Conservation (phyloP, 2,329 filamentous ascomycete genomes). For the Aurifilum marmelostoma region DNA sequence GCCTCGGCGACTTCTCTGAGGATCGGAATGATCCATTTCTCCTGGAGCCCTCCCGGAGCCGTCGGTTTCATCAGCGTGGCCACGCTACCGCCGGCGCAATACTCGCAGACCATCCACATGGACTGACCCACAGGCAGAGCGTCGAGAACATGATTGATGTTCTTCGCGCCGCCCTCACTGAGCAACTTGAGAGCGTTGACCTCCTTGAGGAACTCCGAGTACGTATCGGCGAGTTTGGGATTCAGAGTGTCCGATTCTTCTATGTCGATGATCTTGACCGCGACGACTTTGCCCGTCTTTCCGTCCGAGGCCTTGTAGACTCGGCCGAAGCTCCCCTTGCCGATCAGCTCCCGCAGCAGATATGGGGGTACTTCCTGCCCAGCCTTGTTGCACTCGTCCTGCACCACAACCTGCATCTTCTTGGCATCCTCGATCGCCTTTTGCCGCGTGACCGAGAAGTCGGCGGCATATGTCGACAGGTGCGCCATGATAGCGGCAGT, state of each 20-base stretch:
- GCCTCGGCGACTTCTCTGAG: constrained; percentile 68
- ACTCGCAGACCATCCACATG: constrained; percentile 88
- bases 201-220: constrained; percentile 71
- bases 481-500: constrained; percentile 41
- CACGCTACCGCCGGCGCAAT: constrained; percentile 83
- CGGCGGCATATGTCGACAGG: constrained; percentile 47
- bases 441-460: constrained; percentile 53
- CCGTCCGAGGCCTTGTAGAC: constrained; percentile 67
- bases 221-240: constrained; percentile 67
- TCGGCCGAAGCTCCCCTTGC: constrained; percentile 74
- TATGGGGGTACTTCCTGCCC: constrained; percentile 67
- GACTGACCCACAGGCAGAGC: constrained; percentile 76
- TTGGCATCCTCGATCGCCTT: constrained; percentile 70
- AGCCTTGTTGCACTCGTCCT: constrained; percentile 62
- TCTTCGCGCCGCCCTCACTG: constrained; percentile 73
- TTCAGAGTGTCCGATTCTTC: constrained; percentile 74
- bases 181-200: constrained; percentile 72
- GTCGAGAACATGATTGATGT: constrained; percentile 82
- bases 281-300: constrained; percentile 60
- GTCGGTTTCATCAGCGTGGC: constrained; percentile 73
- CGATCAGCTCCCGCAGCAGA: constrained; percentile 71
- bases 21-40: constrained; percentile 72
- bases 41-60: constrained; percentile 64
- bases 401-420: constrained; percentile 68
- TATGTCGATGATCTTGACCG: constrained; percentile 83